A percentile compares a stretch with the other conserved stretches of the same genome.
phyloP scores from a whole-genome alignment of 768 basidiomycete genomes.

The Russula compacta region DNA sequence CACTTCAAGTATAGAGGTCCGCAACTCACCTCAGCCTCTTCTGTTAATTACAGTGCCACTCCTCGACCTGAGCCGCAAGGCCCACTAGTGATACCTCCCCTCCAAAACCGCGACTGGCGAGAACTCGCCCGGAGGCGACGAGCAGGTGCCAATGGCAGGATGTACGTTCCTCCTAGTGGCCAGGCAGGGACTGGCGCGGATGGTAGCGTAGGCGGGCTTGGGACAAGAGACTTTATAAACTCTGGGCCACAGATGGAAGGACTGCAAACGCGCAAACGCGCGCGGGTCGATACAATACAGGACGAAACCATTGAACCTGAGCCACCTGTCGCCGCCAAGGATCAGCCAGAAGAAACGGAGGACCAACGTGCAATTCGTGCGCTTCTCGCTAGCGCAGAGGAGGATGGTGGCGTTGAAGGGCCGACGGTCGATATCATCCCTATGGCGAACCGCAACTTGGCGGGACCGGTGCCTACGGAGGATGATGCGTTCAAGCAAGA shows the following conservation, averaged over 20 bases:
- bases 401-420: constrained; percentile 30
- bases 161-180: constrained; percentile 58
- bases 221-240: constrained; percentile 67
- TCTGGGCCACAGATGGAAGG: constrained; percentile 65
- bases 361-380: constrained; percentile 78
- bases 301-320: constrained; percentile 26
- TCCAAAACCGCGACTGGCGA: constrained; percentile 88
- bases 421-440: constrained; percentile 55
- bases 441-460: constrained; percentile 20
- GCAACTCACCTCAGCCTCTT: constrained; percentile 64
- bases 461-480: constrained; percentile 48
- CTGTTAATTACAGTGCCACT: constrained; percentile 34
- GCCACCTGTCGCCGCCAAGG: constrained; percentile 25
- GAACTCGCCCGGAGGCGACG: constrained; percentile 63
- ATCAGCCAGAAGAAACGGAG: constrained; percentile 45
- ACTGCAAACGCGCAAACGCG: constrained; percentile 41
- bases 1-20: constrained; percentile 32
- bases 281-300: constrained; percentile 21
- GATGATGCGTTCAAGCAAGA: constrained; percentile 80
- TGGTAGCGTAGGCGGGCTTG: constrained; percentile 70
- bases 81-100: constrained; percentile 78
- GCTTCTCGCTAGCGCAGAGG: constrained; percentile 50
- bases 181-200: constrained; percentile 49
- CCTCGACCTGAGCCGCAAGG: constrained; percentile 39
- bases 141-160: constrained; percentile 29